These are phyloP conservation scores for Pelargonium citronellum DNA, from an alignment of 441 rosid genomes.

Conservation along the genomic window DNA sequence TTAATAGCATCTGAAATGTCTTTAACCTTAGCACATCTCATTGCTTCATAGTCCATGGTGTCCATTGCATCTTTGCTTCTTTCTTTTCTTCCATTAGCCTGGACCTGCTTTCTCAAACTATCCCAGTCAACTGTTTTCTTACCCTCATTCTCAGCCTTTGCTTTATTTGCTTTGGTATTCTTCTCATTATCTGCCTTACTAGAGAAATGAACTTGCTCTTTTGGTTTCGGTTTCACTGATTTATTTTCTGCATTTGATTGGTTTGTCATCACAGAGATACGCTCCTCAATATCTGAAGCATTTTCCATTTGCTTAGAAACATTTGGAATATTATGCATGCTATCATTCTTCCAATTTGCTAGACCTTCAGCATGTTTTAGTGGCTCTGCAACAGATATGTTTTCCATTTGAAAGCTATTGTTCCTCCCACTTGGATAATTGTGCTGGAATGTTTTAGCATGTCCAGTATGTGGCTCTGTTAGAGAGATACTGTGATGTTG, in stretches of 20 bases:
- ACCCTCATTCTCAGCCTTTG: constrained; percentile 37
- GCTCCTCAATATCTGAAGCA: constrained; percentile 29
- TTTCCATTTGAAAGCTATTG: constrained; percentile 30
- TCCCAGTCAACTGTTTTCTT: constrained; percentile 76
- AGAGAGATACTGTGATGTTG: constrained; percentile 30
- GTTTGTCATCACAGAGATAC: constrained; percentile 26
- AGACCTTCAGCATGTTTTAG: constrained; percentile 30
- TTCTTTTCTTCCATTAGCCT: constrained; percentile 38
- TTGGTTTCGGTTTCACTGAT: constrained; percentile 32
- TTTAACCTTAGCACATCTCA: constrained; percentile 48
- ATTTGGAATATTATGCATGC: constrained; percentile 27
- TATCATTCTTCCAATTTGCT: constrained; percentile 27
- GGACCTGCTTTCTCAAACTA: constrained; percentile 51
- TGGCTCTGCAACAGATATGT: constrained; percentile 25
- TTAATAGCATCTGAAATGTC: constrained; percentile 63
- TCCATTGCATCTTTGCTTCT: constrained; percentile 56
- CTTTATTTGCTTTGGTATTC: constrained; percentile 43
- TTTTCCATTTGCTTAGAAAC: constrained; percentile 28
- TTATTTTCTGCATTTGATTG: constrained; percentile 28
- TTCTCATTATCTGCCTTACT: constrained; percentile 29
- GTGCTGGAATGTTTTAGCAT: constrained; percentile 26
- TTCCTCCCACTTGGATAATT: constrained; percentile 31
- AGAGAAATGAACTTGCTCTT: constrained; percentile 30
- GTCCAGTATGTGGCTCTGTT: constrained; percentile 15
- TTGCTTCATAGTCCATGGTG: constrained; percentile 80